Conservation (phyloP, 2,329 filamentous ascomycete genomes). For the Nemania bipapillata region DNA sequence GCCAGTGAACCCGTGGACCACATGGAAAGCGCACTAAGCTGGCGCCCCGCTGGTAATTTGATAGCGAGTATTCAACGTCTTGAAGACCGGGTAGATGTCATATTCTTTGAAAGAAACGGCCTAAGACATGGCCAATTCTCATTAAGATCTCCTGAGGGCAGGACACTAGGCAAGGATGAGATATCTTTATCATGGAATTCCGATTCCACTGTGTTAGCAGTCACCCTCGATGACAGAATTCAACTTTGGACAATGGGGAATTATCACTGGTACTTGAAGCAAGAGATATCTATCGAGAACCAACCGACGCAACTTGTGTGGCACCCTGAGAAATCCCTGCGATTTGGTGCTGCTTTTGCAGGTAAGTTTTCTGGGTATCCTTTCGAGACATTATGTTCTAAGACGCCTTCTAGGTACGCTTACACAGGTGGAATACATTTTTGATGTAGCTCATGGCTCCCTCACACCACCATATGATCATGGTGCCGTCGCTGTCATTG, state of each 20-base stretch:
- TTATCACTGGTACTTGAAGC: constrained; percentile 98
- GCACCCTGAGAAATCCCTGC: constrained; percentile 87
- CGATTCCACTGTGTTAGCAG: constrained; percentile 89
- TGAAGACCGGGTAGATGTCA: constrained; percentile 77
- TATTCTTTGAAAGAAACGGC: constrained; percentile 98
- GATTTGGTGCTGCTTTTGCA: constrained; percentile 66
- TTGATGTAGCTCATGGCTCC: constrained; percentile 75
- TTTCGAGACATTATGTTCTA: constrained; percentile 31
- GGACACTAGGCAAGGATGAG: constrained; percentile 63
- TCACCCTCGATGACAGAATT: constrained; percentile 77
- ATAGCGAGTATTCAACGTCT: constrained; percentile 85
- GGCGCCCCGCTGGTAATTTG: constrained; percentile 89
- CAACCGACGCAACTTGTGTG: constrained; percentile 64
- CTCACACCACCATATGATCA: constrained; percentile 77
- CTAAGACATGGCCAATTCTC: constrained; percentile 93
- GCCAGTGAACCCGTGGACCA: constrained; percentile 95
- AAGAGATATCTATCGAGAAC: constrained; percentile 71
- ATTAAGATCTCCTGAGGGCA: constrained; percentile 73
- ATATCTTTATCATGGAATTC: constrained; percentile 85
- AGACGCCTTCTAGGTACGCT: constrained; percentile 56
- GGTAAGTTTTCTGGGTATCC: constrained; percentile 54
- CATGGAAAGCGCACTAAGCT: constrained; percentile 86
- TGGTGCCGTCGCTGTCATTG: constrained; percentile 83
- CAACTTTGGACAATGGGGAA: constrained; percentile 98
- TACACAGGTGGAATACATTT: constrained; percentile 73